Evolutionary conservation across 176 grass and related monocot genomes (phyloP), one percentile per base, ranked within the genome.

Genomic region (Triticum timopheevii): DNA sequence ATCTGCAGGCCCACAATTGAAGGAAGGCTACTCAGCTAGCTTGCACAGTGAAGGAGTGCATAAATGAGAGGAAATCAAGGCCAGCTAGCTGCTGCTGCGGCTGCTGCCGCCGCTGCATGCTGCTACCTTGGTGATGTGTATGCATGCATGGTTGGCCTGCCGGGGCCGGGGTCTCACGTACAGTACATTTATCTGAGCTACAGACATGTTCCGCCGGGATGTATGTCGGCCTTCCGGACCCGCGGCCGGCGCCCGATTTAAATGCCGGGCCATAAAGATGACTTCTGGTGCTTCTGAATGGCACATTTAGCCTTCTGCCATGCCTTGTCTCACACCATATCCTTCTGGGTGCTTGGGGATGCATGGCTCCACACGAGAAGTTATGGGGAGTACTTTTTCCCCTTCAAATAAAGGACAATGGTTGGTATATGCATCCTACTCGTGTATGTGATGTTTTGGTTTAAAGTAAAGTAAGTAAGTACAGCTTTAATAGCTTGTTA

Each of bases 21-120:
- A 74, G 72, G 72, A 76, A 15, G 36, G 58, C 56, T 59, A 59
- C 50, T 54, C 50, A 17, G 38, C 71, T 15, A 64, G 16, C 36
- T 31, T 28, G 28, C 28, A 66, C 38, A 88, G 82, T 78, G 39
- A 84, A 72, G 22, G 58, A 74, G 4, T 13, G 33, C 44, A 79
- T 87, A 87, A 87, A 87, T 87, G 84, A 83, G 80, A 65, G 84
- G 73, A 90, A 87, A 83, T 73, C 31, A 56, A 87, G 72, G 79
- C 22, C 70, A 3, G 19, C 47, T 35, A 61, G n/a, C 42, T 22
- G 69, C 10, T 28, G 71, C 71, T 27, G 70, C 36, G 13, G n/a
- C 49, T 52, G 49, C 49, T 16, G 49, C 49, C 5, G 54, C 54
- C 11, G 58, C 82, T 30, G 16, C 72, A 73, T 74, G 42, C 70